A percentile compares a stretch with the other conserved stretches of the same genome.
These are phyloP conservation scores for Strombidium stylifer DNA, from an alignment of 73 alveolate species.

Conservation along the genomic window DNA sequence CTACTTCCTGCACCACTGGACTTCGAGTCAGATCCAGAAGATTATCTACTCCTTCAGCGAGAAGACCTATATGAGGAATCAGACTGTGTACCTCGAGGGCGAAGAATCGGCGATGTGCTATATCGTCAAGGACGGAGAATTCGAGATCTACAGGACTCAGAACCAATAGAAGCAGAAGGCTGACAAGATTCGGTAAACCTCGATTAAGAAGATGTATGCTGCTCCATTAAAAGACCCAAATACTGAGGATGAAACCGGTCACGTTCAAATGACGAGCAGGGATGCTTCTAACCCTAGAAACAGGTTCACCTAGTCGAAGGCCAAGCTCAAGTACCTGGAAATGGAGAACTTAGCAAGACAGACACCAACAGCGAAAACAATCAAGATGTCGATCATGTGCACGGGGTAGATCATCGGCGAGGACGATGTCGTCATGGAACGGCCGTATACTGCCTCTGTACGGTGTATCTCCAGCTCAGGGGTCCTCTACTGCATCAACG, in stretches of 20 bases:
- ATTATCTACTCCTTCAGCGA: constrained; percentile 31
- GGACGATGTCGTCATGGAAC: constrained; percentile 19
- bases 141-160: constrained; percentile 21
- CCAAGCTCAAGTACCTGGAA: neutral
- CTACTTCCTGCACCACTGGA: constrained; percentile 20
- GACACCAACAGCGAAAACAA: neutral
- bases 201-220: too few relatives aligned
- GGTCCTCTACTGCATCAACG: neutral
- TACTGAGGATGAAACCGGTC: constrained; percentile 13
- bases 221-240: too few relatives aligned
- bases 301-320: neutral
- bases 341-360: neutral
- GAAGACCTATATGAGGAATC: constrained; percentile 12
- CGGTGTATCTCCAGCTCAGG: constrained; percentile 25
- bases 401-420: constrained; percentile 49
- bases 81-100: constrained; percentile 44
- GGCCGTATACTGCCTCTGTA: constrained; percentile 16
- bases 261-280: too few relatives aligned
- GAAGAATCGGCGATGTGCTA: constrained; percentile 3
- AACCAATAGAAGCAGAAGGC: too few relatives aligned
- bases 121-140: constrained; percentile 37
- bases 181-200: too few relatives aligned
- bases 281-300: constrained; percentile 8
- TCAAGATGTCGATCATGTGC: constrained; percentile 18
- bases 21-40: constrained; percentile 12